Conservation (phyloP, 2,329 filamentous ascomycete species). For the Colletotrichum sp. region DNA sequence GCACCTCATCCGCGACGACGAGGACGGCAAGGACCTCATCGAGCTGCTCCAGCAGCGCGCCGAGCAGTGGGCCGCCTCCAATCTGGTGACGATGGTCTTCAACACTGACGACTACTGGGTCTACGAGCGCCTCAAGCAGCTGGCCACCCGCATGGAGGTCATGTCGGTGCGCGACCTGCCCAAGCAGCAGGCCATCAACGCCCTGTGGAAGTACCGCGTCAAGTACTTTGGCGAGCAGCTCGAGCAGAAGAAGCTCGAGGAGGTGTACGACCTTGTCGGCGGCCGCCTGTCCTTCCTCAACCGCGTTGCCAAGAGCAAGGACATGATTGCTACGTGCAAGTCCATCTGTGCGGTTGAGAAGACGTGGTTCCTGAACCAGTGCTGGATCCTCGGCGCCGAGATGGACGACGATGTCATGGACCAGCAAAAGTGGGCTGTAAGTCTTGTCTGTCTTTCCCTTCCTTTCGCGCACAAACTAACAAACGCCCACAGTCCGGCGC, state of each 20-base stretch:
- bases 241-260: constrained; percentile 62
- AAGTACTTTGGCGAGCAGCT: constrained; percentile 75
- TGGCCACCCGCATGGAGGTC: constrained; percentile 94
- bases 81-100: constrained; percentile 89
- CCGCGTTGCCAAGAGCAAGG: constrained; percentile 81
- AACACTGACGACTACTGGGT: constrained; percentile 99
- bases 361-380: constrained; percentile 79
- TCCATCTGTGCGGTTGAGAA: constrained; percentile 71
- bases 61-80: constrained; percentile 94
- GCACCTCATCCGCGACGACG: constrained; percentile 89
- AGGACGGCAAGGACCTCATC: constrained; percentile 90
- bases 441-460: constrained; percentile 34
- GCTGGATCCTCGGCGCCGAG: constrained; percentile 73
- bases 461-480: neutral
- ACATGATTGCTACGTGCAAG: constrained; percentile 86
- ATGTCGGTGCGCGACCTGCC: constrained; percentile 84
- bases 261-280: constrained; percentile 86
- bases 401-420: constrained; percentile 99
- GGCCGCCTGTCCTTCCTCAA: constrained; percentile 89
- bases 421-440: constrained; percentile 91
- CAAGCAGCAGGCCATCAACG: constrained; percentile 77
- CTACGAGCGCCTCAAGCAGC: constrained; percentile 90
- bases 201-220: constrained; percentile 79
- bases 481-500: constrained; percentile 70
- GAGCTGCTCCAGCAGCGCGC: constrained; percentile 95